Evolutionary conservation across 2,329 filamentous ascomycete genomes (phyloP).

Genomic region (Hawksworthiomyces lignivorus): DNA sequence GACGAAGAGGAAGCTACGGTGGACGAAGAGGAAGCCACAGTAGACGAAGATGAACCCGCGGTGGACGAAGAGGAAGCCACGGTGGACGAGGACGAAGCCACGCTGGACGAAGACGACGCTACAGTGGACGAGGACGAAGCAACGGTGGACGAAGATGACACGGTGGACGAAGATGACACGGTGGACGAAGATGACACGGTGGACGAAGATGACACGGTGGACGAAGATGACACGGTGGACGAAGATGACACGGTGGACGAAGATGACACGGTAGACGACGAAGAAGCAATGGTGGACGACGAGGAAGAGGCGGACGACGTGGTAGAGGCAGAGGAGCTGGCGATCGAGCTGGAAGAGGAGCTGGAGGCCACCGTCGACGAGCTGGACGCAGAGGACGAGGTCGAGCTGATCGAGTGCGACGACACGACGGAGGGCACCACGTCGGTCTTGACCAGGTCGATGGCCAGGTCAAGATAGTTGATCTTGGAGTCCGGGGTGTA

Average conservation of each 20-base stretch:
- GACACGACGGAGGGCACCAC: slow-evolving; percentile 8
- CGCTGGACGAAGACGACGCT: too few species aligned
- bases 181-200: background rate
- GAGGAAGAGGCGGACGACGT: background rate
- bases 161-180: background rate
- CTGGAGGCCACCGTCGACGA: slow-evolving; percentile 18
- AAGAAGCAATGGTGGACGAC: background rate
- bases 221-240: too few species aligned
- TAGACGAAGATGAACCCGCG: too few species aligned
- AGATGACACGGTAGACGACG: background rate
- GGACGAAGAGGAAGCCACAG: too few species aligned
- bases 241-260: background rate
- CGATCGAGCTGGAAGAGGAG: slow-evolving; percentile 8
- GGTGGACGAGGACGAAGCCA: too few species aligned
- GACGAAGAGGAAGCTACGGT: too few species aligned
- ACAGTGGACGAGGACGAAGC: too few species aligned
- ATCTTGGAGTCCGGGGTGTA: slow-evolving; percentile 12
- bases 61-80: too few species aligned
- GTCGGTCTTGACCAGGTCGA: slow-evolving; percentile 8
- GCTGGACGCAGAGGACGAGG: background rate
- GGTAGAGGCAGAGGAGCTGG: background rate
- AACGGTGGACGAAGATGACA: background rate
- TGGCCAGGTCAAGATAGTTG: slow-evolving; percentile 16
- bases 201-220: too few species aligned
- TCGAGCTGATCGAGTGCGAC: slow-evolving; percentile 4